Evolutionary conservation across 495 filamentous ascomycete species (phyloP).

Genomic region (Penicillium coffeae): DNA sequence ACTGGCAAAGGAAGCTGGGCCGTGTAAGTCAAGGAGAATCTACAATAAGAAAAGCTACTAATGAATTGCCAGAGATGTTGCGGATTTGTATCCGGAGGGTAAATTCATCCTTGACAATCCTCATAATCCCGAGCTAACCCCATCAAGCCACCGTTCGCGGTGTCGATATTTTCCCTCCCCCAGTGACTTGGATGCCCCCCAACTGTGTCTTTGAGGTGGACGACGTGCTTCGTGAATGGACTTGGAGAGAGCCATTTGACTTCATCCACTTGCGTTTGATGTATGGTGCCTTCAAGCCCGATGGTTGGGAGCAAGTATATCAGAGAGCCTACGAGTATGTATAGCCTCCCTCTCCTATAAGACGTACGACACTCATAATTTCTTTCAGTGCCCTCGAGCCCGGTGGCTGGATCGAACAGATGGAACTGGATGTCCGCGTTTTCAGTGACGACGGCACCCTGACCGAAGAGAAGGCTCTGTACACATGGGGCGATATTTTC

Average conservation of each 20-base stretch:
- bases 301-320: slow-evolving; percentile 26
- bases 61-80: slow-evolving; percentile 4
- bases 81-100: slow-evolving; percentile 4
- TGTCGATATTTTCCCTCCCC: slow-evolving; percentile 19
- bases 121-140: not conserved
- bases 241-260: slow-evolving; percentile 24
- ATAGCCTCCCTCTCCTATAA: not conserved
- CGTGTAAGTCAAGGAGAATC: slow-evolving; percentile 1
- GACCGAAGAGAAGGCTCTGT: slow-evolving; percentile 20
- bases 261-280: slow-evolving; percentile 26
- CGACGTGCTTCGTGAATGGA: slow-evolving; percentile 23
- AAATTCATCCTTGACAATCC: not conserved
- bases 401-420: slow-evolving; percentile 52
- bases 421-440: slow-evolving; percentile 41
- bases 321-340: slow-evolving; percentile 27
- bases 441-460: slow-evolving; percentile 41
- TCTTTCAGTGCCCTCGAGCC: slow-evolving; percentile 28
- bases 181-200: slow-evolving; percentile 2
- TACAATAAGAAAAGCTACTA: not conserved
- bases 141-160: slow-evolving; percentile 12
- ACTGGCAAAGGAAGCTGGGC: slow-evolving; percentile 10
- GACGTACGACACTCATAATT: not conserved
- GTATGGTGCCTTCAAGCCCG: slow-evolving; percentile 11
- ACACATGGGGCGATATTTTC: slow-evolving; percentile 15
- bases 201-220: slow-evolving; percentile 28